Evolutionary conservation across 148 eudicot genomes (phyloP), one percentile per base, ranked within the genome.

Genomic region (Camellia japonica): DNA sequence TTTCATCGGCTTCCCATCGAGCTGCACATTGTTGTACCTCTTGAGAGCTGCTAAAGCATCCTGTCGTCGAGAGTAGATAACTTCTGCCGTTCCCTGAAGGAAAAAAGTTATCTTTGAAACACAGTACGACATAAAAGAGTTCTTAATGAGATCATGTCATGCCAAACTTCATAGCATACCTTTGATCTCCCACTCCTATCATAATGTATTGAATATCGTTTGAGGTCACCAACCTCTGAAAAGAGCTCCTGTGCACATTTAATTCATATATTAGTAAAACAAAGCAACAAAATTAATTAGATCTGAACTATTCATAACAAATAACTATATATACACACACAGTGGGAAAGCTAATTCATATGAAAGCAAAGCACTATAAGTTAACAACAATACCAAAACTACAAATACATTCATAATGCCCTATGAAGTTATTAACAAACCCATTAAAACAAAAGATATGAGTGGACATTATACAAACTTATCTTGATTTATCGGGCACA

Each of bases 1-100:
- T 85, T 93, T 91, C 97, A 94, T 94, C 4, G 95, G 95, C 85
- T 94, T 94, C 30, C 95, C 98, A 81, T 94, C 98, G 58, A 94
- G 95, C 82, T 94, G 97, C 30, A 94, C 97, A 74, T 93, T 90
- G 80, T 94, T 91, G 80, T 93, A 94, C 86, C 89, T 91, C 89
- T 89, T 91, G 73, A 93, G 84, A 87, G 97, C 98, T 59, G 93
- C 86, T n/a, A 87, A 64, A 68, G 91, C 98, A 87, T 94, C 98
- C 54, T 80, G 90, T 52, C 87, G 93, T 49, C 92, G 85, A 3
- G 97, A 82, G 76, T 85, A 94, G 74, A 93, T 93, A 38, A 94
- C 84, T 78, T 94, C 98, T 15, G 98, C 98, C 13, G 98, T 91
- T 82, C 97, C 98, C 98, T 94, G 74, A 15, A 79, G 55, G 74